Evolutionary conservation across 768 basidiomycete genomes (phyloP), one percentile per base, ranked within the genome.

Genomic region (Tulasnella sp.): DNA sequence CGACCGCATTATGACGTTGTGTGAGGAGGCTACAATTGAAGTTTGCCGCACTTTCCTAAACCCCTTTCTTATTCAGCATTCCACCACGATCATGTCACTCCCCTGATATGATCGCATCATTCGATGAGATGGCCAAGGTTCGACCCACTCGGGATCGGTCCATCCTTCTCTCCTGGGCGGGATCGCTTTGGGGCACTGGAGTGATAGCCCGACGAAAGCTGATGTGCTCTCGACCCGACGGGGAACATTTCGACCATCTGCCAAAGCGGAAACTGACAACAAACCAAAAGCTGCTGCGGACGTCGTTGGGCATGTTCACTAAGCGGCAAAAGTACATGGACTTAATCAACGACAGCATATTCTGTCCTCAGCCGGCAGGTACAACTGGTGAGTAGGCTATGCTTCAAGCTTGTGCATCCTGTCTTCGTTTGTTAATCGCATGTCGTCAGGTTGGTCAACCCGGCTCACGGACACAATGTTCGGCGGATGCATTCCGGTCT

Each of bases 401-500:
- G 26, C 19, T 12, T 36, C 8, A 29, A 7, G 12, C 19, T 32
- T 22, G 14, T 37, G 32, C 35, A 12, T 12, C 5, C 8, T 39
- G 9, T 44, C 22, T 19, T 7, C 44, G 39, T 6, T 35, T 39
- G 4, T 19, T 26, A 11, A 67, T 11, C 6, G 5, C 4, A 8
- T 39, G 17, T 36, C 36, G 22, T 39, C 36, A 72, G 77, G 77
- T 65, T 82, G 81, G 82, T 78, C 81, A 1, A 78, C 80, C 14
- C 78, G 81, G 12, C 76, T 78, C 2, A 78, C 78, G 74, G 81
- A 83, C 65, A 80, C 80, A 14, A 80, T 83, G 67, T 82, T 79
- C 74, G 79, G 80, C n/a, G 82, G 82, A 47, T 83, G 82, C 75
- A 83, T 83, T 26, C 82, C 82, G 19, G 80, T 81, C 40, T 77